Percentiles rank a stretch among this genome's conserved stretches.
Evolutionary conservation across 257 asterid genomes (phyloP).

Genomic region (Solanum ahanhuiri): DNA sequence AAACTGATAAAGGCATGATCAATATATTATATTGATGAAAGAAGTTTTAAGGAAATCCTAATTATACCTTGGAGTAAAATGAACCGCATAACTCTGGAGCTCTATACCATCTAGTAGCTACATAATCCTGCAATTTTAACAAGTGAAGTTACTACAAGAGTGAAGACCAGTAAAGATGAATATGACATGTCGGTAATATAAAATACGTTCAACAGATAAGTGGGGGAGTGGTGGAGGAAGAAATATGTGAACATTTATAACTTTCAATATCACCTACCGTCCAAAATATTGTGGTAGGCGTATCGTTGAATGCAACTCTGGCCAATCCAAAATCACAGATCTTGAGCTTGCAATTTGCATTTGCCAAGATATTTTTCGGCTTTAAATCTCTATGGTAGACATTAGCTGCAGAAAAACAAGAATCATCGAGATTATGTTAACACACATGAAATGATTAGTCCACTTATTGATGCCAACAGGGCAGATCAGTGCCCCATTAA

Average conservation of each 20-base stretch:
- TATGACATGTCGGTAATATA: neutral
- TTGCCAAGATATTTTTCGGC: constrained; percentile 86
- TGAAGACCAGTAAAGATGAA: neutral
- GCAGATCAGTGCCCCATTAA: neutral
- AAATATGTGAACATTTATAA: neutral
- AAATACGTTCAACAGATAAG: neutral
- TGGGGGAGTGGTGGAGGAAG: neutral
- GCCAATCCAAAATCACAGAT: constrained; percentile 97
- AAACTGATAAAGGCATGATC: neutral
- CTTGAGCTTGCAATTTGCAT: constrained; percentile 92
- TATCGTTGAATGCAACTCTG: constrained; percentile 84
- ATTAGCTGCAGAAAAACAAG: constrained; percentile 51
- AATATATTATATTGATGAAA: neutral
- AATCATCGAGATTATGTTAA: constrained; percentile 10
- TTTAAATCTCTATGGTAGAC: constrained; percentile 89
- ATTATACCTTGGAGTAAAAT: constrained; percentile 72
- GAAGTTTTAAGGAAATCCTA: neutral
- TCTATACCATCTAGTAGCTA: constrained; percentile 92
- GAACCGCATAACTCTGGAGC: constrained; percentile 94
- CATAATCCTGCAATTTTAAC: constrained; percentile 58
- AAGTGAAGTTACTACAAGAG: neutral
- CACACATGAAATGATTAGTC: constrained; percentile 2
- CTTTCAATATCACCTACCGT: constrained; percentile 44
- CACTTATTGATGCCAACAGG: neutral
- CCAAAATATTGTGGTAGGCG: constrained; percentile 91